Evolutionary conservation across 2,329 filamentous ascomycete species (phyloP), one percentile per base, ranked within the genome.

Genomic region (Pseudogymnoascus destructans): DNA sequence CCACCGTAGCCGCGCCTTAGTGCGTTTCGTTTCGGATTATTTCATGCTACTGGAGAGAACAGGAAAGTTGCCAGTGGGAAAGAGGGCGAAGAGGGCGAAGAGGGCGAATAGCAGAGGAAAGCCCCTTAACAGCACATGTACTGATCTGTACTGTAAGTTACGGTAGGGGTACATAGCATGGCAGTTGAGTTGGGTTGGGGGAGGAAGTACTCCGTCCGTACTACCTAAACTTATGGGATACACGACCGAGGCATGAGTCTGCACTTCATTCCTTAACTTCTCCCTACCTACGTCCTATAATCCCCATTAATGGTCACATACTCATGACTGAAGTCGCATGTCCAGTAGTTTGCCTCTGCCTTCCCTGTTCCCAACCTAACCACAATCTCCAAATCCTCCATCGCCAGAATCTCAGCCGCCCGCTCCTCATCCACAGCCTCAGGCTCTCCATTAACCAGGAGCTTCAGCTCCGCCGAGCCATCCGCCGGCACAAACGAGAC

Each of bases 241-340:
- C 40, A 46, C 40, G 6, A 10, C 40, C 40, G 40, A 49, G 40
- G 40, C 40, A 25, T 49, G 3, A 25, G 8, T n/a, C 23, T 27
- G 0, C 5, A 15, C 23, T 15, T 25, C 23, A 49, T 27, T 49
- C 42, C 7, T 7, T 49, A 27, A n/a, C n/a, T n/a, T n/a, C n/a
- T n/a, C 52, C 17, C 15, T 25, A 85, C 27, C 11, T 66, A 85
- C 54, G 82, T 86, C 62, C 82, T 76, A 68, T 86, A 86, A 66
- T 86, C 82, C 27, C 82, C 82, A 65, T 86, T 86, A 64, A 85
- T 85, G 68, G 25, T 70, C 70, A 81, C 81, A 68, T 82, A 95
- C 76, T 91, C 87, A 68, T 91, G 87, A 68, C 85, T 89, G 65
- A 91, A 89, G 70, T 95, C 89, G 68, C 89, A 93, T 36, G 88